Evolutionary conservation across 768 basidiomycete species (phyloP).

Genomic region (Collybia sordida): DNA sequence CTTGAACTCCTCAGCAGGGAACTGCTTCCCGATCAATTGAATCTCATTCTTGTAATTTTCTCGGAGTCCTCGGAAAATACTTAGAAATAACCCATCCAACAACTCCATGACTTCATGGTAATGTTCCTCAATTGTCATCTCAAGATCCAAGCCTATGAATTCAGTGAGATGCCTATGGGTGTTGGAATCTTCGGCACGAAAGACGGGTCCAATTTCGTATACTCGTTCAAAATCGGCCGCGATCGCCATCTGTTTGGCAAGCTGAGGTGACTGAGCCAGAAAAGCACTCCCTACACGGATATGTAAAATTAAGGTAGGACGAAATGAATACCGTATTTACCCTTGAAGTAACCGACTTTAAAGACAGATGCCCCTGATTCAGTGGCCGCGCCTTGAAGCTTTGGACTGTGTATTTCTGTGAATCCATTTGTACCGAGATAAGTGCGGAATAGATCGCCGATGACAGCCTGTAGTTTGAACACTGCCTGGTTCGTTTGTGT

Average conservation of each 20-base stretch:
- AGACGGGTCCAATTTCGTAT: slow-evolving; percentile 95
- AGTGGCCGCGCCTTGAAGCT: slow-evolving; percentile 94
- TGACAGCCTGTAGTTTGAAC: slow-evolving; percentile 88
- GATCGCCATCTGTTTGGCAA: slow-evolving; percentile 99
- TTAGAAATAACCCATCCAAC: slow-evolving; percentile 82
- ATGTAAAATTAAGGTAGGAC: slow-evolving; percentile 1
- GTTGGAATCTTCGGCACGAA: slow-evolving; percentile 96
- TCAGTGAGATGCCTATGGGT: slow-evolving; percentile 98
- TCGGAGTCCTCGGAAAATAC: slow-evolving; percentile 83
- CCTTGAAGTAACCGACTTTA: slow-evolving; percentile 98
- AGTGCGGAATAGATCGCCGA: slow-evolving; percentile 85
- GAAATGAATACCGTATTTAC: slow-evolving; percentile 30
- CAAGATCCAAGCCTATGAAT: slow-evolving; percentile 97
- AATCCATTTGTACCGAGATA: slow-evolving; percentile 76
- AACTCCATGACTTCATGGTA: slow-evolving; percentile 97
- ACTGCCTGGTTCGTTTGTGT: slow-evolving; percentile 95
- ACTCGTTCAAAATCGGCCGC: slow-evolving; percentile 98
- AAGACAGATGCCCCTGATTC: slow-evolving; percentile 97
- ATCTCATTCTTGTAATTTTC: slow-evolving; percentile 82
- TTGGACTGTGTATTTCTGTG: slow-evolving; percentile 95
- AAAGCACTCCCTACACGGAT: slow-evolving; percentile 69
- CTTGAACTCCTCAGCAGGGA: slow-evolving; percentile 94
- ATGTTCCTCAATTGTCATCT: slow-evolving; percentile 98
- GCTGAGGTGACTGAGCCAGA: slow-evolving; percentile 95
- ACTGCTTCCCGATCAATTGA: slow-evolving; percentile 77